Evolutionary conservation across 352 stramenopile genomes (phyloP), one percentile per base, ranked within the genome.

Genomic region (Albugo candida): DNA sequence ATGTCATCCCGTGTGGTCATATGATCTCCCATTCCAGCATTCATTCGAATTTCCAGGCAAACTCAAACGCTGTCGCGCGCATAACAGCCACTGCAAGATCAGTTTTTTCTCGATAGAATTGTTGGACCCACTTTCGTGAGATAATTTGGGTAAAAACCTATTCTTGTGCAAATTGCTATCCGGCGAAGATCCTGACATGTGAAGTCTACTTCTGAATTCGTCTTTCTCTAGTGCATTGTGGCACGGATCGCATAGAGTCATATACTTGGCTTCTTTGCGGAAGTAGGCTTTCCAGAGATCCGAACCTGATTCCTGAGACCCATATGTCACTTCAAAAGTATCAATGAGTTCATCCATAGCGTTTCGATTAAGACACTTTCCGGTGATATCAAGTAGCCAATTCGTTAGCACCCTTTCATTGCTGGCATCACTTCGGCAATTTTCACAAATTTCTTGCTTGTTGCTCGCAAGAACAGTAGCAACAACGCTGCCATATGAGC

Each of bases 211-310:
- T 8, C 24, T 31, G 24, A 8, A 31, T 10, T 8, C 24, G 3
- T 72, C 65, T 49, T 81, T 63, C 53, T 77, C 58, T 2, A 75
- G 58, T 17, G 63, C 61, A 14, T 67, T 71, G 21, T 87, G 54
- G 53, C 93, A 98, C 41, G 92, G 71, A 49, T 96, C 94, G 65
- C 92, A 97, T 17, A 93, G 73, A 36, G 93, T 98, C 45, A 92
- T 73, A 59, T 88, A 97, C 42, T 64, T 65, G 12, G 89, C 93
- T 50, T 95, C 78, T 56, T 93, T 88, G 52, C 88, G 73, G 59
- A 97, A 97, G 67, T 92, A 98, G 17, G 93, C 88, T 67, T 97
- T 97, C 93, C 93, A 98, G 4, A 97, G 63, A 55, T 95, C 83
- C 0, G 67, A 54, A 49, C 96, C 82, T 48, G 80, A 69, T 61